Percentiles rank a stretch among this genome's conserved stretches.
Conservation (phyloP, 345 rosid genomes). For the Clausena lansium region DNA sequence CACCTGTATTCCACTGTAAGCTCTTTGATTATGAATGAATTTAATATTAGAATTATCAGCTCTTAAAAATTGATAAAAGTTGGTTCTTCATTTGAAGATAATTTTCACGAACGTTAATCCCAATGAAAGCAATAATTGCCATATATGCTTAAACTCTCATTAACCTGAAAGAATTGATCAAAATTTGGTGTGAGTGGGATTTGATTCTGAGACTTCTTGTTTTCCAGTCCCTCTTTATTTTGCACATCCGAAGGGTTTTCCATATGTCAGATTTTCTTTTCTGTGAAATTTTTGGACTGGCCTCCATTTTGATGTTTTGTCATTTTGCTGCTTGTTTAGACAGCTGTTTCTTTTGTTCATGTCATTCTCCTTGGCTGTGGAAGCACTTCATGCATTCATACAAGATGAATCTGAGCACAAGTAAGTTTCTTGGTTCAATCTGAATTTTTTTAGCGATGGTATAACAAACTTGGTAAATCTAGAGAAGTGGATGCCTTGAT, state of each 20-base stretch:
- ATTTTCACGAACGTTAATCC: neutral
- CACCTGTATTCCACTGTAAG: neutral
- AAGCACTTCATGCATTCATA: conserved; percentile 97
- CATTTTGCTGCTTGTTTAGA: conserved; percentile 78
- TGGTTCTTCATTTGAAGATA: neutral
- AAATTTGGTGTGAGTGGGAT: neutral
- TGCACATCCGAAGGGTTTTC: neutral
- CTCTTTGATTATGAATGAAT: neutral
- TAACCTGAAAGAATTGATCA: neutral
- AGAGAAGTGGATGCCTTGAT: neutral
- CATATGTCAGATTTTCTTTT: neutral
- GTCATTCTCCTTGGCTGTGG: conserved; percentile 98
- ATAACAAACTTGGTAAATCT: neutral
- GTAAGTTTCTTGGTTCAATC: conserved; percentile 41
- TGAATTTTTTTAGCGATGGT: neutral
- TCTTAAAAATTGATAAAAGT: neutral
- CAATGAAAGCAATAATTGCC: neutral
- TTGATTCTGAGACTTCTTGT: neutral
- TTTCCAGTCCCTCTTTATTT: neutral
- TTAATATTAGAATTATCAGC: neutral
- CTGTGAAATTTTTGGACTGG: conserved; percentile 8
- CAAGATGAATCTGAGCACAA: conserved; percentile 99
- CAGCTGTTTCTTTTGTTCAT: conserved; percentile 99
- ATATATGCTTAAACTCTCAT: neutral
- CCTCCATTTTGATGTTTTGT: conserved; percentile 46